phyloP scores from a whole-genome alignment of 2,329 filamentous ascomycete genomes.

The Claviceps pusilla region DNA sequence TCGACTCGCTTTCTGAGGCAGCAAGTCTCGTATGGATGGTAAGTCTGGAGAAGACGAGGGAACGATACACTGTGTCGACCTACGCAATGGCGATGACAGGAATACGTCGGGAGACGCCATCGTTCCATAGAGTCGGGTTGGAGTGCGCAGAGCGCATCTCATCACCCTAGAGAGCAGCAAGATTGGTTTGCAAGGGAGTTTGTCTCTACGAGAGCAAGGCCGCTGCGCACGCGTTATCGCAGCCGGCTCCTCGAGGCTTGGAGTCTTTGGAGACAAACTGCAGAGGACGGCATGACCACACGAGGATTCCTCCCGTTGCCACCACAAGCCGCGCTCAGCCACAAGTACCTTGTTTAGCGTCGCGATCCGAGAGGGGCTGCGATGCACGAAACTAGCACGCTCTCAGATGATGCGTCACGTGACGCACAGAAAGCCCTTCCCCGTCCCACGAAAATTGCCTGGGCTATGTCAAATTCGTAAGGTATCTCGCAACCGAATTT shows the following conservation, averaged over 20 bases:
- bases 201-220: not conserved
- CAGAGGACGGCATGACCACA: not conserved
- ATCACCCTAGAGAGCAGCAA: constrained; percentile 15
- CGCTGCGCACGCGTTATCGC: not conserved
- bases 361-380: not conserved
- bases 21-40: constrained; percentile 35
- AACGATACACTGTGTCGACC: constrained; percentile 16
- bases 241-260: not conserved
- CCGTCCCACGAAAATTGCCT: constrained; percentile 22
- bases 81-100: constrained; percentile 16
- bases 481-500: constrained; percentile 15
- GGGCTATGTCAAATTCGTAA: constrained; percentile 20
- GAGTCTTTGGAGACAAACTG: not conserved
- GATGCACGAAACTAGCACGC: constrained; percentile 16
- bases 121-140: constrained; percentile 11
- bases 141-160: constrained; percentile 35
- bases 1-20: constrained; percentile 21
- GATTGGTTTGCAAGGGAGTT: constrained; percentile 7
- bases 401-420: constrained; percentile 21
- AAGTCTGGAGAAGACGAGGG: constrained; percentile 40
- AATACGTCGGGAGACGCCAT: constrained; percentile 22
- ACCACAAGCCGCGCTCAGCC: constrained; percentile 1
- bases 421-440: constrained; percentile 23
- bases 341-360: not conserved
- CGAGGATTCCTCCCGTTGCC: not conserved